Percentiles rank a stretch among this genome's conserved stretches.
These are phyloP conservation scores for Tricholomella constricta DNA, from an alignment of 768 basidiomycete genomes.

Conservation along the genomic window DNA sequence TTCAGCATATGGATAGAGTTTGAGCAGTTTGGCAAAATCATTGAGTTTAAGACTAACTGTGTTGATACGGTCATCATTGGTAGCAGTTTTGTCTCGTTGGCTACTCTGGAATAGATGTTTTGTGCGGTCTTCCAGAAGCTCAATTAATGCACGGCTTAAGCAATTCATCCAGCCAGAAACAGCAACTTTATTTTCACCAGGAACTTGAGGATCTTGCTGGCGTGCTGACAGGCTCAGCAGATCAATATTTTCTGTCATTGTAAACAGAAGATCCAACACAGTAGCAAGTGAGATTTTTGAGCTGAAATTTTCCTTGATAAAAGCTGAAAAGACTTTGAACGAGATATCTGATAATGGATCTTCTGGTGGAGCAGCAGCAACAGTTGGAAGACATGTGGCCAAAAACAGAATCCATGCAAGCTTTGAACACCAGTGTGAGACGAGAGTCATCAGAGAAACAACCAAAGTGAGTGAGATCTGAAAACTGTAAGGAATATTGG, in stretches of 20 bases:
- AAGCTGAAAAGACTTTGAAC: background rate
- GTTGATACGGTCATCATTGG: background rate
- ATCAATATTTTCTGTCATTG: background rate
- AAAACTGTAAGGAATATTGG: background rate
- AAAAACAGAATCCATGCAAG: background rate
- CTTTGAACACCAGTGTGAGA: background rate
- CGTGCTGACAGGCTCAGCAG: background rate
- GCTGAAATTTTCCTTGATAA: background rate
- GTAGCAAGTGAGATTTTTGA: background rate
- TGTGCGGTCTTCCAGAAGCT: background rate
- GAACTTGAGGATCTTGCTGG: background rate
- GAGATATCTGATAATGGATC: background rate
- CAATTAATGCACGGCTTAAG: background rate
- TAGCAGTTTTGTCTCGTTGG: background rate
- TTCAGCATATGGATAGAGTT: constrained; percentile 2
- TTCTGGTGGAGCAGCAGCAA: background rate
- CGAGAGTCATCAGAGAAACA: background rate
- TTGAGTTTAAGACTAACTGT: background rate
- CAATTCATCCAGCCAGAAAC: background rate
- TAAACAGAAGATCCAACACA: background rate
- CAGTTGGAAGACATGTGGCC: background rate
- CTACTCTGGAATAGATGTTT: background rate
- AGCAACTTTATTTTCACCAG: background rate
- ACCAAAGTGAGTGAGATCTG: background rate
- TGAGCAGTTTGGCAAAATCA: constrained; percentile 1